Conservation (phyloP, 352 stramenopile genomes). For the Globisporangium irregulare region DNA sequence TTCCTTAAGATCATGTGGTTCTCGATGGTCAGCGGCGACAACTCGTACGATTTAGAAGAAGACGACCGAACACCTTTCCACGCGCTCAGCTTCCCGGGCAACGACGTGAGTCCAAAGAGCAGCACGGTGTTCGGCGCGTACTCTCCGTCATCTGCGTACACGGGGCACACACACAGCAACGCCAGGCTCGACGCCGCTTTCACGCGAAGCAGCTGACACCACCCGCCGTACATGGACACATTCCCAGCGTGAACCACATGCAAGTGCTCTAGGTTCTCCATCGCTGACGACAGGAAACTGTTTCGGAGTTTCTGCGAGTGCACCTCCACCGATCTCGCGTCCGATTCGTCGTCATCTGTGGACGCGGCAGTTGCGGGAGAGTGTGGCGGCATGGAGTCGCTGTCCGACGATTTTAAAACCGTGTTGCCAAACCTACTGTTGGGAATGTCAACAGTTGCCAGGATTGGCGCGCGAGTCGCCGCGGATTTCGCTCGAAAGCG, state of each 20-base stretch:
- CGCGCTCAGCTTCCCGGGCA: slow-evolving; percentile 48
- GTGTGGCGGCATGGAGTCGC: neutral
- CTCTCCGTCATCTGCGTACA: slow-evolving; percentile 76
- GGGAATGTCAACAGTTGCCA: neutral
- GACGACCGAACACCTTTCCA: slow-evolving; percentile 60
- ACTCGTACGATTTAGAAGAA: slow-evolving; percentile 37
- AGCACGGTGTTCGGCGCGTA: slow-evolving; percentile 67
- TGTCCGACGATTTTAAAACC: neutral
- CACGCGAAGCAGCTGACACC: slow-evolving; percentile 42
- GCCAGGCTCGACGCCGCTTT: slow-evolving; percentile 31
- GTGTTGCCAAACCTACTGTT: slow-evolving; percentile 1
- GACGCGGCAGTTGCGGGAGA: neutral
- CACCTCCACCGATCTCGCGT: slow-evolving; percentile 19
- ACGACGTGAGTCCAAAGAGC: slow-evolving; percentile 55
- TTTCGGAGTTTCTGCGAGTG: slow-evolving; percentile 32
- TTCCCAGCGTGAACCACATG: slow-evolving; percentile 55
- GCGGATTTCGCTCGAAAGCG: slow-evolving; percentile 44
- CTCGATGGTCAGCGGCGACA: slow-evolving; percentile 49
- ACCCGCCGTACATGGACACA: slow-evolving; percentile 78
- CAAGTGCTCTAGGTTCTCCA: slow-evolving; percentile 20
- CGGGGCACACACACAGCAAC: slow-evolving; percentile 62
- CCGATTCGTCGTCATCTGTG: slow-evolving; percentile 7
- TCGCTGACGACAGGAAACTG: slow-evolving; percentile 31
- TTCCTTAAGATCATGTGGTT: slow-evolving; percentile 44
- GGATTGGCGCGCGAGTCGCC: slow-evolving; percentile 3